Evolutionary conservation across 2,329 filamentous ascomycete genomes (phyloP), one percentile per base, ranked within the genome.

Genomic region (Plenodomus biglobosus): DNA sequence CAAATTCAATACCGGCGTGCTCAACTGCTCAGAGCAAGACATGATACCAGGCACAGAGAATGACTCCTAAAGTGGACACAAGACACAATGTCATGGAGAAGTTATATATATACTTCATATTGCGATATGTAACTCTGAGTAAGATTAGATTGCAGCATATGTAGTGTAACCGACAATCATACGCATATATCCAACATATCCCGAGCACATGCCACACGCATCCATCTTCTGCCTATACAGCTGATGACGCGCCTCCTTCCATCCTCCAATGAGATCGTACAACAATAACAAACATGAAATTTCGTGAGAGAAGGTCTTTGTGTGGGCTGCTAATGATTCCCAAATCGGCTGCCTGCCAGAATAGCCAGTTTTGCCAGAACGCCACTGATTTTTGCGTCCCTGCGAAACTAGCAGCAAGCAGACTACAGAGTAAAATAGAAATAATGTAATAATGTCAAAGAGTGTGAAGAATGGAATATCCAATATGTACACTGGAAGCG

Each of bases 401-500:
- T 48, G 47, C 42, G 42, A 32, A 48, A 43, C 47, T 47, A 48
- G 35, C 35, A 35, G 34, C 42, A 49, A 57, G 50, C 49, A 56
- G 46, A 47, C 43, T 43, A 44, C 18, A 30, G 36, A 56, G 19
- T 42, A 43, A 57, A 44, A 45, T 34, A 47, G 20, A n/a, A n/a
- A 56, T 35, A 56, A 53, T 51, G 54, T 20, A 37, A 52, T 59
- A 56, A 58, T 42, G 56, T 48, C 38, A 60, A 56, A 41, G 57
- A 58, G 50, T 51, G 45, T 42, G 32, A 38, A 46, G 48, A 50
- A 18, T 38, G 22, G 34, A 51, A 40, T 37, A 42, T 34, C 39
- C 42, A 58, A 52, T 56, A 57, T 59, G 39, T 59, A 59, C 55
- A 59, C 34, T 35, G 37, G 41, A 58, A 53, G 44, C 32, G 46